phyloP scores from a whole-genome alignment of 2,329 filamentous ascomycete genomes.

The Cadophora luteo-olivacea region DNA sequence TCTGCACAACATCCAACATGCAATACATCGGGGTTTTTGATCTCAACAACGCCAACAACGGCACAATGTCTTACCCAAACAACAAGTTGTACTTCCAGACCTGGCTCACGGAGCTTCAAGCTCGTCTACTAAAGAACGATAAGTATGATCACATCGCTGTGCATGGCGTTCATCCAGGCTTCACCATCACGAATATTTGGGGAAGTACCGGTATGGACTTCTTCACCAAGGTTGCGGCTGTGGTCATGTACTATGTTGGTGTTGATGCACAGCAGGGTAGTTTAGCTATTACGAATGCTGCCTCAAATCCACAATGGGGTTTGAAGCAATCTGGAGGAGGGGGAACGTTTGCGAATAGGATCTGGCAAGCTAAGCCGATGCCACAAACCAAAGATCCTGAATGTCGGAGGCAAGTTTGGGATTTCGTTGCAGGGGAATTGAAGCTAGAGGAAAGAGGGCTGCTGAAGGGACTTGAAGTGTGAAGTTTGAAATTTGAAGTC shows the following conservation, averaged over 20 bases:
- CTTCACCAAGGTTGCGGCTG: not conserved
- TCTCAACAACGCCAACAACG: conserved; percentile 40
- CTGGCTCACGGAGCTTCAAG: conserved; percentile 45
- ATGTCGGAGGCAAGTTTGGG: conserved; percentile 37
- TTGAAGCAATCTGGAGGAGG: conserved; percentile 28
- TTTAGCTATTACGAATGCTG: conserved; percentile 37
- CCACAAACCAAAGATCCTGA: conserved; percentile 38
- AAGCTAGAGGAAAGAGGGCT: conserved; percentile 24
- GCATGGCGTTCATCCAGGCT: conserved; percentile 45
- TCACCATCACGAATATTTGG: conserved; percentile 44
- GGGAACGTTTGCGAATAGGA: conserved; percentile 39
- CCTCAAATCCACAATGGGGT: conserved; percentile 32
- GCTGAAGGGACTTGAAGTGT: conserved; percentile 16
- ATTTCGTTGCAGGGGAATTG: conserved; percentile 26
- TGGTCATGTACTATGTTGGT: conserved; percentile 26
- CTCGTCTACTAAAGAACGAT: conserved; percentile 33
- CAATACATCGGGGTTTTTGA: conserved; percentile 42
- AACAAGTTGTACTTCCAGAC: conserved; percentile 47
- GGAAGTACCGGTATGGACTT: not conserved
- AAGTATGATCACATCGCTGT: conserved; percentile 42
- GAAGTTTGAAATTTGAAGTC: conserved; percentile 2
- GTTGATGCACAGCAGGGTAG: conserved; percentile 40
- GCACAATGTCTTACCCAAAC: conserved; percentile 39
- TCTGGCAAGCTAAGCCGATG: conserved; percentile 39
- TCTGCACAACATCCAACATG: conserved; percentile 44